A percentile compares a stretch with the other conserved stretches of the same genome.
Evolutionary conservation across 2,329 filamentous ascomycete species (phyloP).

Genomic region (Huntiella savannae): DNA sequence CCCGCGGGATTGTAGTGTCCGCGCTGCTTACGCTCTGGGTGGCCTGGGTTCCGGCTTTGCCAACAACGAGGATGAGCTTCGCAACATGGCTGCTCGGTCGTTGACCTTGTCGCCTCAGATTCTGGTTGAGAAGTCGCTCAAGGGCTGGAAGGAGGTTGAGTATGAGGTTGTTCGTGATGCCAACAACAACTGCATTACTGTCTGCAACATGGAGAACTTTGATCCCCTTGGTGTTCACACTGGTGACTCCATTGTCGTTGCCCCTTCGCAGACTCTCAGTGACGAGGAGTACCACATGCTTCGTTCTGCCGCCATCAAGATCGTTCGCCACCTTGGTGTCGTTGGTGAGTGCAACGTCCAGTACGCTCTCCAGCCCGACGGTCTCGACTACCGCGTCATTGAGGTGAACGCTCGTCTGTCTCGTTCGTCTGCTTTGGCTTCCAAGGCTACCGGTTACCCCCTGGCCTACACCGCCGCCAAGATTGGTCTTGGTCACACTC

Average conservation of each 20-base stretch:
- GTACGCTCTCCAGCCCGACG: slow-evolving; percentile 90
- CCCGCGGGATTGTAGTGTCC: slow-evolving; percentile 30
- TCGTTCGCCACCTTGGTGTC: slow-evolving; percentile 88
- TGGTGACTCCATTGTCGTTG: slow-evolving; percentile 95
- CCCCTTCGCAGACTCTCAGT: slow-evolving; percentile 86
- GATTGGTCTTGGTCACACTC: slow-evolving; percentile 86
- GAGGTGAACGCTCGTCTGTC: slow-evolving; percentile 98
- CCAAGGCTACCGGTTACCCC: slow-evolving; percentile 94
- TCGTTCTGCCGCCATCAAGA: slow-evolving; percentile 91
- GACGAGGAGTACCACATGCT: slow-evolving; percentile 99
- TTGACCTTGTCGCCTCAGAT: slow-evolving; percentile 91
- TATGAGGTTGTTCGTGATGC: slow-evolving; percentile 97
- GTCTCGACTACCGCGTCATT: slow-evolving; percentile 94
- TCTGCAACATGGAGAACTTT: slow-evolving; percentile 41
- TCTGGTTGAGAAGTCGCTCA: slow-evolving; percentile 92
- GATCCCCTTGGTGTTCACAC: slow-evolving; percentile 84
- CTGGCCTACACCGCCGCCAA: slow-evolving; percentile 95
- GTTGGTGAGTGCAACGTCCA: slow-evolving; percentile 98
- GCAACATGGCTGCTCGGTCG: slow-evolving; percentile 80
- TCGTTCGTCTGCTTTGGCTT: slow-evolving; percentile 87
- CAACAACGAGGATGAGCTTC: slow-evolving; percentile 80
- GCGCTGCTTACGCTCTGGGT: slow-evolving; percentile 88
- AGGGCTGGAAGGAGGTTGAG: slow-evolving; percentile 98
- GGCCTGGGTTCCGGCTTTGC: slow-evolving; percentile 94
- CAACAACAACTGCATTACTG: slow-evolving; percentile 96